These are phyloP conservation scores for Tylopilus subfusipes DNA, from an alignment of 768 basidiomycete genomes.

Conservation along the genomic window DNA sequence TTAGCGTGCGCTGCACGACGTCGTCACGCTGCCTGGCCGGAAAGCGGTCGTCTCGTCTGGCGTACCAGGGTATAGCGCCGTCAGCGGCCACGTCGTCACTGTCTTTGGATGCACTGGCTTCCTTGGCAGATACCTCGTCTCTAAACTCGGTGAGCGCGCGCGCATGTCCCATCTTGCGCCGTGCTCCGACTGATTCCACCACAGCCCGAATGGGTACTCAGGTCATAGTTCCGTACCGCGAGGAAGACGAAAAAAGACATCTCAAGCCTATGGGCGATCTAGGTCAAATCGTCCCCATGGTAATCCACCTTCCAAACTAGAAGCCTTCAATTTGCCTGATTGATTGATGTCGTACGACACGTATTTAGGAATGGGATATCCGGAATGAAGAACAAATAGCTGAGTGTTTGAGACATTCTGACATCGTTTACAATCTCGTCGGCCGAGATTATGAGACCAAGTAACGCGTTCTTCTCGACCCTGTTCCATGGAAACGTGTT, in stretches of 20 bases:
- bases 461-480: conserved; percentile 42
- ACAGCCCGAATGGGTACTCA: conserved; percentile 88
- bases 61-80: conserved; percentile 79
- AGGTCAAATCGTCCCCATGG: conserved; percentile 94
- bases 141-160: conserved; percentile 71
- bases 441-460: conserved; percentile 95
- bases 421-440: conserved; percentile 94
- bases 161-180: neutral
- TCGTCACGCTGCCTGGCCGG: conserved; percentile 52
- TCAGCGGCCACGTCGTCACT: conserved; percentile 88
- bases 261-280: conserved; percentile 94
- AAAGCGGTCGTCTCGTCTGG: conserved; percentile 76
- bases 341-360: conserved; percentile 22
- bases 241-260: conserved; percentile 88
- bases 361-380: conserved; percentile 87
- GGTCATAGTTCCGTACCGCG: conserved; percentile 92
- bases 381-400: conserved; percentile 87
- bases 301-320: conserved; percentile 34
- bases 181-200: conserved; percentile 21
- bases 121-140: conserved; percentile 88
- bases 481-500: conserved; percentile 11
- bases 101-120: conserved; percentile 98
- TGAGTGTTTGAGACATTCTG: conserved; percentile 91
- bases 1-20: conserved; percentile 74
- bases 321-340: conserved; percentile 22